Evolutionary conservation across 2,329 filamentous ascomycete species (phyloP), one percentile per base, ranked within the genome.

Genomic region (Aspergillus aculeatus): DNA sequence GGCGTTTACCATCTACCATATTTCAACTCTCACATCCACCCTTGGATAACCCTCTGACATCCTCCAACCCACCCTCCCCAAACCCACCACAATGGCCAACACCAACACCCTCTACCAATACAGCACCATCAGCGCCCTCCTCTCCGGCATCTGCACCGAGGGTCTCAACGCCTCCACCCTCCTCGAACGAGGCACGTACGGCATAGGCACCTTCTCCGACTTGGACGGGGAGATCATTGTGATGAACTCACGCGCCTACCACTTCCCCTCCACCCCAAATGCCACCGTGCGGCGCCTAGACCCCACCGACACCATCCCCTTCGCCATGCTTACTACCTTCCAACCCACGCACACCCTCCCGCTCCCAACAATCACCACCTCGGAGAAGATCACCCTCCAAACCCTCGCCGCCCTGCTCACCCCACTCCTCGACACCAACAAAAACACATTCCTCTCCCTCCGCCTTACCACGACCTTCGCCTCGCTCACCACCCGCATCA

Each of bases 191-290:
- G 78, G 78, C 53, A 77, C 76, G 59, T 75, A 79, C 66, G 78
- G 78, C 19, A 69, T 81, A 3, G 78, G 78, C 44, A 80, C 78
- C 5, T 77, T 80, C 62, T 67, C 71, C 1, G 67, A 68, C 35
- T 78, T 81, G 69, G 70, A 80, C 62, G 79, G 79, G 54, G 79
- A 80, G 60, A 68, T 80, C 12, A 58, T 80, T n/a, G 69, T 79
- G 41, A 66, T 80, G 9, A 76, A 81, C 59, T 72, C 69, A 57
- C 71, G 66, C 31, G 71, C 76, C 23, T 80, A 80, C 64, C 77
- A 80, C 61, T 69, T 81, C 7, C 72, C 74, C 65, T 66, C 73
- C 6, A 75, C 56, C 75, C 74, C 54, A 65, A 69, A 16, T 68
- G 76, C 1, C 66, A 11, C 19, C 31, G n/a, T 41, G 4, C 50